These are phyloP conservation scores for Theobroma cacao DNA, from an alignment of 345 rosid species.

Conservation along the genomic window DNA sequence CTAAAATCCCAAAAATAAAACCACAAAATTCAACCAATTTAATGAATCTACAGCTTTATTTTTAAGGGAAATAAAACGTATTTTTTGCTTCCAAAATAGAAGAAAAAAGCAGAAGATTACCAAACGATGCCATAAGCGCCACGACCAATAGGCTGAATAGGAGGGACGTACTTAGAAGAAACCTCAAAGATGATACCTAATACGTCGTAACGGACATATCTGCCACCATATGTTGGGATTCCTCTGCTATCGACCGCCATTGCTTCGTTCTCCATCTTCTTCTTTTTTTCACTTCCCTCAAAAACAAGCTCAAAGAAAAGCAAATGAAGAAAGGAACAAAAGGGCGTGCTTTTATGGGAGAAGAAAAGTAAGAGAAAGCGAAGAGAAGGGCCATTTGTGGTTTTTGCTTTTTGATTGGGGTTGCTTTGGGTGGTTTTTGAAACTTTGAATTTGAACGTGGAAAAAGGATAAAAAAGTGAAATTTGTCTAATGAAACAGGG, in stretches of 20 bases:
- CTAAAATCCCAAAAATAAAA: not conserved
- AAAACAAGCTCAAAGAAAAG: not conserved
- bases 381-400: constrained; percentile 2
- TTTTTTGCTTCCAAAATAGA: constrained; percentile 13
- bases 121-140: constrained; percentile 93
- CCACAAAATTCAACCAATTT: not conserved
- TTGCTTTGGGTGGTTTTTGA: constrained; percentile 5
- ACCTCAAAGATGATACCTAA: constrained; percentile 67
- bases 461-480: not conserved
- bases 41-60: not conserved
- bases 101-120: constrained; percentile 31
- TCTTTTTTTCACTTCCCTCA: not conserved
- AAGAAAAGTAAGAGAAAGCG: constrained; percentile 16
- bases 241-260: constrained; percentile 23
- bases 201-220: constrained; percentile 58
- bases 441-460: constrained; percentile 29
- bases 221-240: constrained; percentile 35
- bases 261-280: constrained; percentile 40
- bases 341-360: not conserved
- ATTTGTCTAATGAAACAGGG: not conserved
- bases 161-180: constrained; percentile 78
- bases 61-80: not conserved
- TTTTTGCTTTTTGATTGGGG: constrained; percentile 25
- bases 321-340: not conserved
- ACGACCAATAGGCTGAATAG: constrained; percentile 77